Conservation (phyloP, 352 stramenopile species). For the Pythium sp. region DNA sequence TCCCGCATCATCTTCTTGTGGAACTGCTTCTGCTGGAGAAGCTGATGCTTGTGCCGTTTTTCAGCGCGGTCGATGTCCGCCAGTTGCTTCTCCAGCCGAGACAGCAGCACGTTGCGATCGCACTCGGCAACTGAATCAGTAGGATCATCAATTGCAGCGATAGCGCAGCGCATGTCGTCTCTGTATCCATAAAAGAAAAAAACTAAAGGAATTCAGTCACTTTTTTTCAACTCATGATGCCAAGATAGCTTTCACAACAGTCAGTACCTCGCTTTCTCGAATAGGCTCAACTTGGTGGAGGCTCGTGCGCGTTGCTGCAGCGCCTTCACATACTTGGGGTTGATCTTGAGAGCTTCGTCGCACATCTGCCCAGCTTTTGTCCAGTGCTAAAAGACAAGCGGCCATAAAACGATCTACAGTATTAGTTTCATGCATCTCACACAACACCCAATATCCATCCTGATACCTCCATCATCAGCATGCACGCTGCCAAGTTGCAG, state of each 20-base stretch:
- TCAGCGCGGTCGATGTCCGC: slow-evolving; percentile 51
- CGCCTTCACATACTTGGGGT: slow-evolving; percentile 45
- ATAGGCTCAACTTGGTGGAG: slow-evolving; percentile 39
- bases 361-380: slow-evolving; percentile 62
- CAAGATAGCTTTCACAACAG: background rate
- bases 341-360: slow-evolving; percentile 48
- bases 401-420: background rate
- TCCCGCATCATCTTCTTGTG: slow-evolving; percentile 79
- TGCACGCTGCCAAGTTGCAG: slow-evolving; percentile 75
- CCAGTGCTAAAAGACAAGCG: slow-evolving; percentile 40
- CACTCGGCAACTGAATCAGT: background rate
- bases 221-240: background rate
- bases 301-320: slow-evolving; percentile 68
- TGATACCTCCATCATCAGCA: slow-evolving; percentile 63
- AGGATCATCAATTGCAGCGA: slow-evolving; percentile 15
- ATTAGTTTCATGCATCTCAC: too few relatives aligned
- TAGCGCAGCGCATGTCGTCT: slow-evolving; percentile 34
- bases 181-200: slow-evolving; percentile 20
- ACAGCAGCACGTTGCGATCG: slow-evolving; percentile 7
- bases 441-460: too few relatives aligned
- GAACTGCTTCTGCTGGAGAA: slow-evolving; percentile 47
- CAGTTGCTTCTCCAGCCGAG: slow-evolving; percentile 45
- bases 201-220: background rate
- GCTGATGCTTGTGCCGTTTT: slow-evolving; percentile 31
- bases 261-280: slow-evolving; percentile 55